Evolutionary conservation across 2,329 filamentous ascomycete genomes (phyloP).

Genomic region (Corniculantispora saksenae): DNA sequence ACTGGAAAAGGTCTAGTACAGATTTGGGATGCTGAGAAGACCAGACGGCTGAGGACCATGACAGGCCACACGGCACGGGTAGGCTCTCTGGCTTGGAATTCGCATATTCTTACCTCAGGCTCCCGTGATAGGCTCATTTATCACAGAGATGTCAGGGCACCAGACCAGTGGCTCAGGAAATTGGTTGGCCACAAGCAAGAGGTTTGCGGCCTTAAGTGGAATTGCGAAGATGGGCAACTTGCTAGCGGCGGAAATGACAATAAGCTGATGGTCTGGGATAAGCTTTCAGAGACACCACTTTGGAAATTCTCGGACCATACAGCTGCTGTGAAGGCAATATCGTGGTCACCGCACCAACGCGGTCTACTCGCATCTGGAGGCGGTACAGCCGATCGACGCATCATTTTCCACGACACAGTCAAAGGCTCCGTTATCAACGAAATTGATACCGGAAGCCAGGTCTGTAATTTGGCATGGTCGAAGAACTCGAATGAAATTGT

Average conservation of each 20-base stretch:
- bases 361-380: conserved; percentile 93
- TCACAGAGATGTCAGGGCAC: conserved; percentile 90
- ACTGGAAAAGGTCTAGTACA: conserved; percentile 93
- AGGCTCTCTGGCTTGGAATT: conserved; percentile 94
- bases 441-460: conserved; percentile 94
- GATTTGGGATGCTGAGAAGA: conserved; percentile 93
- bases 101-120: conserved; percentile 93
- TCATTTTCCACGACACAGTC: conserved; percentile 96
- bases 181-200: conserved; percentile 96
- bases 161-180: conserved; percentile 85
- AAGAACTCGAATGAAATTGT: conserved; percentile 98
- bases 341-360: conserved; percentile 95
- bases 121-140: conserved; percentile 92
- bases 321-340: conserved; percentile 94
- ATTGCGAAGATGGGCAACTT: conserved; percentile 90
- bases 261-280: conserved; percentile 98
- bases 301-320: conserved; percentile 95
- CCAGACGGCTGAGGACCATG: conserved; percentile 88
- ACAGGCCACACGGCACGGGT: conserved; percentile 93
- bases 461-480: conserved; percentile 97
- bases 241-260: conserved; percentile 98
- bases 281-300: conserved; percentile 84
- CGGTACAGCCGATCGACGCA: conserved; percentile 91
- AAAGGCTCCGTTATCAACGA: conserved; percentile 81
- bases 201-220: conserved; percentile 96